phyloP scores from a whole-genome alignment of 2,329 filamentous ascomycete species.

The Calycina herbarum region DNA sequence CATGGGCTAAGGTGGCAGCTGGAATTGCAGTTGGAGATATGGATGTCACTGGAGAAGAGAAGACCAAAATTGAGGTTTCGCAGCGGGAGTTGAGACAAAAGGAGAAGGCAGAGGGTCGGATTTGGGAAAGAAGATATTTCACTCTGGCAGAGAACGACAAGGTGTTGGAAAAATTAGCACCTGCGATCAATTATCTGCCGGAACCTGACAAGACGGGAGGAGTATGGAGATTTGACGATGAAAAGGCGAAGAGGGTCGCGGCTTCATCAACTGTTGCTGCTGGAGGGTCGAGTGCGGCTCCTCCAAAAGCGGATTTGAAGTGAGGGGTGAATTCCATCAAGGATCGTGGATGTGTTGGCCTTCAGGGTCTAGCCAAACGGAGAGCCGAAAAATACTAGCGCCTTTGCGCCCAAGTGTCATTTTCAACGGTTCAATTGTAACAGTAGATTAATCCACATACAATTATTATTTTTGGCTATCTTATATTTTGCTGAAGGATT shows the following conservation, averaged over 20 bases:
- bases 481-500: neutral
- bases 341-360: neutral
- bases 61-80: slow-evolving; percentile 85
- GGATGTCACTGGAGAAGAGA: slow-evolving; percentile 75
- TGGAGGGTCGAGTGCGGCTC: neutral
- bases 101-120: slow-evolving; percentile 71
- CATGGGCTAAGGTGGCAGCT: slow-evolving; percentile 82
- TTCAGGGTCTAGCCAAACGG: neutral
- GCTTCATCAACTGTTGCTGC: neutral
- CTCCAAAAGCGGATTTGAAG: slow-evolving; percentile 9
- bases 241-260: slow-evolving; percentile 29
- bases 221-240: slow-evolving; percentile 66
- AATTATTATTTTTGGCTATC: neutral
- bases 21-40: slow-evolving; percentile 82
- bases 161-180: slow-evolving; percentile 44
- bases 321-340: neutral
- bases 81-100: slow-evolving; percentile 75
- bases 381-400: slow-evolving; percentile 2
- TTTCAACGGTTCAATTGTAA: neutral
- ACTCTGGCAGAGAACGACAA: slow-evolving; percentile 49
- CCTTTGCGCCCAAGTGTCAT: neutral
- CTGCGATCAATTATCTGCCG: slow-evolving; percentile 40
- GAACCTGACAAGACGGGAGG: slow-evolving; percentile 67
- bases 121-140: slow-evolving; percentile 88
- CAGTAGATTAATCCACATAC: slow-evolving; percentile 1